Percentiles rank a stretch among this genome's conserved stretches.
These are phyloP conservation scores for Begonia peltatifolia DNA, from an alignment of 306 rosid genomes.

Conservation along the genomic window DNA sequence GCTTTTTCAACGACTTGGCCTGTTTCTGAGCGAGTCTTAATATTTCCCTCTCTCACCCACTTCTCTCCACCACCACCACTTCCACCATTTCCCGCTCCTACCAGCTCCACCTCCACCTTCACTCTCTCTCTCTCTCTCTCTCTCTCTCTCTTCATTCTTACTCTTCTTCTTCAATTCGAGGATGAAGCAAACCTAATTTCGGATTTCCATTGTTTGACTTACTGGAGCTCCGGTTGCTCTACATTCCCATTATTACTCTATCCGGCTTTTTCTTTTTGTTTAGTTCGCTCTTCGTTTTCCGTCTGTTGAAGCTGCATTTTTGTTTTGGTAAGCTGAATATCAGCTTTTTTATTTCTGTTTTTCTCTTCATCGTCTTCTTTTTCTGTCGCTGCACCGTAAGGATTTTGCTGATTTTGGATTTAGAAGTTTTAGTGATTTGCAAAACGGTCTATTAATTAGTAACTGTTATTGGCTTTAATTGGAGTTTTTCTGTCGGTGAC, in stretches of 20 bases:
- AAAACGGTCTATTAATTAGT: neutral
- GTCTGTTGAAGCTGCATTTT: slow-evolving; percentile 19
- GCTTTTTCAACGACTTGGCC: slow-evolving; percentile 22
- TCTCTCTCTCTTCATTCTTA: too few relatives aligned
- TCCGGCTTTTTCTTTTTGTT: neutral
- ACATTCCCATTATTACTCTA: slow-evolving; percentile 5
- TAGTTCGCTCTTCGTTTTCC: neutral
- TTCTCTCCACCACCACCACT: slow-evolving; percentile 18
- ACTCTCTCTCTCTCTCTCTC: slow-evolving; percentile 1
- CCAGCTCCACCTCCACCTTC: slow-evolving; percentile 1
- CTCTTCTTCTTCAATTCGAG: neutral
- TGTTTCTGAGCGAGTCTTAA: slow-evolving; percentile 36
- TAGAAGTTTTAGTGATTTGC: neutral
- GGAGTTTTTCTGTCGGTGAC: slow-evolving; percentile 32
- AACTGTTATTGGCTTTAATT: neutral
- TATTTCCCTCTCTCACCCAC: slow-evolving; percentile 29
- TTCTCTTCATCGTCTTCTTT: neutral
- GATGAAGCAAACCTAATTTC: slow-evolving; percentile 1
- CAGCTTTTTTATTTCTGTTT: neutral
- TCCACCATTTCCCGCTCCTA: neutral
- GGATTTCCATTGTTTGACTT: slow-evolving; percentile 29
- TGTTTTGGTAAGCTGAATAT: slow-evolving; percentile 26
- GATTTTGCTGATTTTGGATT: too few relatives aligned
- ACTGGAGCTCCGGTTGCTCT: slow-evolving; percentile 5
- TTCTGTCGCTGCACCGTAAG: too few relatives aligned